phyloP scores from a whole-genome alignment of 768 basidiomycete genomes.

The Cystofilobasidium bisporidii region DNA sequence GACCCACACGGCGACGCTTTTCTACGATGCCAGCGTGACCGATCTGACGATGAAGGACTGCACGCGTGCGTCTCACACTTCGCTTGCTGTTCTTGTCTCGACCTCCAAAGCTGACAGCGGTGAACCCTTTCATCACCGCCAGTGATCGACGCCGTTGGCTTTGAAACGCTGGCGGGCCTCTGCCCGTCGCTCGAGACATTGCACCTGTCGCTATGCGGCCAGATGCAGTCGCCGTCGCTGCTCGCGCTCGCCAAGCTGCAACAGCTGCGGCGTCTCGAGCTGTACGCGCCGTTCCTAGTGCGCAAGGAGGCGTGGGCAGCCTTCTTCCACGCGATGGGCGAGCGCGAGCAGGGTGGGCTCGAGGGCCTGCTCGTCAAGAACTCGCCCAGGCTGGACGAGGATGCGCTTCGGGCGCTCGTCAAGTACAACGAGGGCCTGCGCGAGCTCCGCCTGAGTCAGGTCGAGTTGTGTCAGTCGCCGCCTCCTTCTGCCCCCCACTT shows the following conservation, averaged over 20 bases:
- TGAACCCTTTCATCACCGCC: too few relatives aligned
- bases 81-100: too few relatives aligned
- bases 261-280: constrained; percentile 59
- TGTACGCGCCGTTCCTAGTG: constrained; percentile 82
- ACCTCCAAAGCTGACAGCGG: too few relatives aligned
- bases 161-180: constrained; percentile 61
- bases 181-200: constrained; percentile 75
- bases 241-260: constrained; percentile 53
- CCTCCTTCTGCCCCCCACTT: not conserved
- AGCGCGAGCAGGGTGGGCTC: constrained; percentile 45
- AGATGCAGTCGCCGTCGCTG: constrained; percentile 48
- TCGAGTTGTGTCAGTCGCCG: constrained; percentile 46
- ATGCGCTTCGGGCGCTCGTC: constrained; percentile 37
- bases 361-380: constrained; percentile 61
- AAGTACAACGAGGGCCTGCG: constrained; percentile 49
- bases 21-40: constrained; percentile 65
- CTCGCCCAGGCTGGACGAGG: constrained; percentile 22
- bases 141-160: constrained; percentile 63
- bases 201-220: constrained; percentile 76
- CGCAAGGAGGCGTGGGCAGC: constrained; percentile 59
- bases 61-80: constrained; percentile 72
- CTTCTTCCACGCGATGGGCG: constrained; percentile 57
- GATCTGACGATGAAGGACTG: constrained; percentile 73
- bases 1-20: constrained; percentile 65
- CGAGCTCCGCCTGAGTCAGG: constrained; percentile 68